Conservation (phyloP, 352 stramenopile genomes). For the Pythium periplocum region DNA sequence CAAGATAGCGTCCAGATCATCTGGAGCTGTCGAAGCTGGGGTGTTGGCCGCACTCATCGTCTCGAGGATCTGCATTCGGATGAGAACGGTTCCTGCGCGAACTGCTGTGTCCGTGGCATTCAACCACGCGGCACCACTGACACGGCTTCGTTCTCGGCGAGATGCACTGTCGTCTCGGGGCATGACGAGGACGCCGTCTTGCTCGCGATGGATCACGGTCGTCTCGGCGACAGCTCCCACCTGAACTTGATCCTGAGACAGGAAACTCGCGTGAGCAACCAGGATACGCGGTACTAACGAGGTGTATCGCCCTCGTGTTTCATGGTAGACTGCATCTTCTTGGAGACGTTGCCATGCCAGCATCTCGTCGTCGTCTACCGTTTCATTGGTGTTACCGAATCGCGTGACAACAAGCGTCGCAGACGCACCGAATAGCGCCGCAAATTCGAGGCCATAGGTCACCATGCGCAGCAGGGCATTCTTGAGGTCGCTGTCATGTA, state of each 20-base stretch:
- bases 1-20: conserved; percentile 30
- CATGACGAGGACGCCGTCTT: conserved; percentile 34
- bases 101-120: background rate
- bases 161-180: conserved; percentile 20
- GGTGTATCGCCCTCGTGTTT: conserved; percentile 15
- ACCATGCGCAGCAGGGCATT: conserved; percentile 37
- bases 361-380: conserved; percentile 23
- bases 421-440: conserved; percentile 50
- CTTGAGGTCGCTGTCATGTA: conserved; percentile 23
- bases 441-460: conserved; percentile 45
- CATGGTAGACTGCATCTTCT: conserved; percentile 3
- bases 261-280: conserved; percentile 32
- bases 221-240: conserved; percentile 15
- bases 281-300: conserved; percentile 32
- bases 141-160: conserved; percentile 11
- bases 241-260: conserved; percentile 32
- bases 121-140: conserved; percentile 13
- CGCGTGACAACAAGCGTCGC: conserved; percentile 40
- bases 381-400: conserved; percentile 13
- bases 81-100: conserved; percentile 6
- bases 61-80: conserved; percentile 7
- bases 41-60: conserved; percentile 2
- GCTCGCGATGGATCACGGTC: conserved; percentile 3
- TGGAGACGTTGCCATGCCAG: conserved; percentile 19
- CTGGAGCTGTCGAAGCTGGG: background rate